Evolutionary conservation across 139 green algal species (phyloP).

Genomic region (Chlamydomonas sphaeroides): DNA sequence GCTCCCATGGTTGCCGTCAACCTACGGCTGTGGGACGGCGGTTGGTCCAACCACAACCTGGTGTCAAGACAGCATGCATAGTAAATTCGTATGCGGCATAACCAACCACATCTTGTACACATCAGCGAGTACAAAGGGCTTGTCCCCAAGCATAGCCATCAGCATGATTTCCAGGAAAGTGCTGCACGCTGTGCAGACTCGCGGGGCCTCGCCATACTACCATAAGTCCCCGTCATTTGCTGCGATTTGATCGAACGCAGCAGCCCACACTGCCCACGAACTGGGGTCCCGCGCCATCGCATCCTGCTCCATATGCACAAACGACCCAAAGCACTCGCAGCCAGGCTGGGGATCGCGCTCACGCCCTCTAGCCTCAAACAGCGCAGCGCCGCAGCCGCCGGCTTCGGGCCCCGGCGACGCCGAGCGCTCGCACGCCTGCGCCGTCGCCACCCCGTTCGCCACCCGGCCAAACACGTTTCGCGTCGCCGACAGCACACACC

Average conservation of each 20-base stretch:
- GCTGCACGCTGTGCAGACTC: too few relatives aligned
- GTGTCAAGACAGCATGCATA: too few relatives aligned
- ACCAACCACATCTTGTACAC: too few relatives aligned
- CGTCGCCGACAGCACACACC: slow-evolving; percentile 12
- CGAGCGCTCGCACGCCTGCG: not conserved
- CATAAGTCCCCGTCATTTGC: too few relatives aligned
- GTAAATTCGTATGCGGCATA: too few relatives aligned
- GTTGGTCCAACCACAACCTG: too few relatives aligned
- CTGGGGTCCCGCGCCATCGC: not conserved
- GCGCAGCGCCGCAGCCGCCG: not conserved
- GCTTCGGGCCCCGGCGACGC: not conserved
- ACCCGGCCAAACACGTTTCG: slow-evolving; percentile 43
- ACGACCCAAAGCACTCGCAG: slow-evolving; percentile 1
- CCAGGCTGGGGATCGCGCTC: not conserved
- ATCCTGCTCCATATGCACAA: slow-evolving; percentile 27
- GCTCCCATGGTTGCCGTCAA: too few relatives aligned
- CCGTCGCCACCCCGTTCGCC: slow-evolving; percentile 21
- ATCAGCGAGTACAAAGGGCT: too few relatives aligned
- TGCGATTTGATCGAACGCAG: not conserved
- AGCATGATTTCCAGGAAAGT: too few relatives aligned
- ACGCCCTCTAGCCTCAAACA: not conserved
- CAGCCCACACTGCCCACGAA: slow-evolving; percentile 14
- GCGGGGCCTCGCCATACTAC: too few relatives aligned
- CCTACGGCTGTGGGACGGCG: too few relatives aligned
- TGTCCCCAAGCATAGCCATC: too few relatives aligned